A percentile compares a stretch with the other conserved stretches of the same genome.
phyloP scores from a whole-genome alignment of 495 filamentous ascomycete species.

The Podospora pseudoanserina region DNA sequence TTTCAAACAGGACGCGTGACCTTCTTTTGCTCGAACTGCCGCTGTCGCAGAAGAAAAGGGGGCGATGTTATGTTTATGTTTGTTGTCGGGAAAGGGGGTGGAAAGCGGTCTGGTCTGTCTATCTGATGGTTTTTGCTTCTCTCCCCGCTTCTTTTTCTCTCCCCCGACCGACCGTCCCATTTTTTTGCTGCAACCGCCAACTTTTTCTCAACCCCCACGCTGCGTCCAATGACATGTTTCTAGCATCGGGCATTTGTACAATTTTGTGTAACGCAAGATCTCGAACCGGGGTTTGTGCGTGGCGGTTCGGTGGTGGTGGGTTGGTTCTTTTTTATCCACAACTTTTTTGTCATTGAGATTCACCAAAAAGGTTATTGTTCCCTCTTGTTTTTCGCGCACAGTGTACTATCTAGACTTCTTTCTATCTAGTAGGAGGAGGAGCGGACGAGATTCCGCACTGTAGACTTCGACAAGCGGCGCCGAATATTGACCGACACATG shows the following conservation, averaged over 20 bases:
- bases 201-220: slow-evolving; percentile 11
- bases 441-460: no score
- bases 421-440: not conserved
- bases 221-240: not conserved
- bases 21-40: not conserved
- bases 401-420: not conserved
- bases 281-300: not conserved
- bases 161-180: not conserved
- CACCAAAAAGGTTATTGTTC: not conserved
- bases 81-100: not conserved
- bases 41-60: not conserved
- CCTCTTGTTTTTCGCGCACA: not conserved
- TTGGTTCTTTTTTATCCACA: not conserved
- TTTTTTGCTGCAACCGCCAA: not conserved
- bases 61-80: no score
- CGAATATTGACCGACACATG: not conserved
- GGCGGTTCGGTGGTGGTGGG: not conserved
- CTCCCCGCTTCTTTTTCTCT: not conserved
- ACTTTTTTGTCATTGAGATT: not conserved
- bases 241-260: slow-evolving; percentile 10
- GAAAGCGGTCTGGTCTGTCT: not conserved
- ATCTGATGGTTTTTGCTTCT: not conserved
- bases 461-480: not conserved
- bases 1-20: not conserved
- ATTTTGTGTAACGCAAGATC: slow-evolving; percentile 15